Conservation (phyloP, 140 eudicot species). For the Ambrosia hybrid region DNA sequence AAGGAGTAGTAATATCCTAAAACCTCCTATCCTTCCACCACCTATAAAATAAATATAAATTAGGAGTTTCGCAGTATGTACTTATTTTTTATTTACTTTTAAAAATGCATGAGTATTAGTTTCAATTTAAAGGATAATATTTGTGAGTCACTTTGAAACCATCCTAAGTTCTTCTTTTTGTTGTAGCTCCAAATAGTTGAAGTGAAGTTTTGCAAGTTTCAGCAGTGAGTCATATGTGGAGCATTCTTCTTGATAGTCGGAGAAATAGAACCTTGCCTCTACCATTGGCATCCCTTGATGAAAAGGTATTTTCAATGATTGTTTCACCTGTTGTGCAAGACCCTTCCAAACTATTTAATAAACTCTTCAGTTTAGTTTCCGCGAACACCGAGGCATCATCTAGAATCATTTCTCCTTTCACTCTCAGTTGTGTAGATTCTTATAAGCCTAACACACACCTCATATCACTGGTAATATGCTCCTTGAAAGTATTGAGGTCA, state of each 20-base stretch:
- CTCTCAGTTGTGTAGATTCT: constrained; percentile 47
- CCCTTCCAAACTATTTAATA: constrained; percentile 7
- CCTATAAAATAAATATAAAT: constrained; percentile 1
- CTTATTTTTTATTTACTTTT: background rate
- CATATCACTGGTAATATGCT: constrained; percentile 18
- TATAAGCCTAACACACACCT: constrained; percentile 51
- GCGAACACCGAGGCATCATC: constrained; percentile 49
- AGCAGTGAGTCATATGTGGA: constrained; percentile 20
- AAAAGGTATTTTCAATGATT: constrained; percentile 35
- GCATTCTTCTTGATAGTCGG: constrained; percentile 34
- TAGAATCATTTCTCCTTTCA: constrained; percentile 38
- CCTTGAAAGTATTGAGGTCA: constrained; percentile 32
- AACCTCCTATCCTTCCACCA: constrained; percentile 38
- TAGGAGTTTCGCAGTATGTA: background rate
- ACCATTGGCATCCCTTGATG: constrained; percentile 46
- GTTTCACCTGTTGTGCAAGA: constrained; percentile 29
- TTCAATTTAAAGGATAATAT: background rate
- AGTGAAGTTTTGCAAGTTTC: constrained; percentile 44
- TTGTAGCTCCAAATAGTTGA: constrained; percentile 31
- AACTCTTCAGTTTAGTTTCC: constrained; percentile 25
- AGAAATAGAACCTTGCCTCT: constrained; percentile 43
- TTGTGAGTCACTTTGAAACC: constrained; percentile 30
- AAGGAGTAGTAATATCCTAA: constrained; percentile 26
- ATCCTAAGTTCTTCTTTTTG: constrained; percentile 41
- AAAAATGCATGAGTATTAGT: too few relatives aligned